Conservation (phyloP, 805 yeast species). For the Tetrapisispora nanseiensis region DNA sequence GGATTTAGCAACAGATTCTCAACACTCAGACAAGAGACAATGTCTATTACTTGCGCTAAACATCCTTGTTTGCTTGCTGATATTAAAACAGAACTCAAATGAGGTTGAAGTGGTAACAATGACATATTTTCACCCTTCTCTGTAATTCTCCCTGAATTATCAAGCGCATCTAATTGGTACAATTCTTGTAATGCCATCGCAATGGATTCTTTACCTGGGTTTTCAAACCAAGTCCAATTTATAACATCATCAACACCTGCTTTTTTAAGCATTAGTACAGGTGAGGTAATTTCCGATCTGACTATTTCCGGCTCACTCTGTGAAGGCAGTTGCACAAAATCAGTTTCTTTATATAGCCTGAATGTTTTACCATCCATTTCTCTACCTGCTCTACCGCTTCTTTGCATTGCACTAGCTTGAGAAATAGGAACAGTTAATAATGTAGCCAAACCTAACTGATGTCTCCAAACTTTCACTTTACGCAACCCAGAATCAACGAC, state of each 20-base stretch:
- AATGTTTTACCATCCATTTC: constrained; percentile 86
- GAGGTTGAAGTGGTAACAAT: constrained; percentile 84
- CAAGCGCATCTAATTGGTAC: constrained; percentile 68
- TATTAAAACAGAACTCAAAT: constrained; percentile 74
- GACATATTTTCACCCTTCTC: constrained; percentile 79
- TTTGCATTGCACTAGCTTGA: constrained; percentile 86
- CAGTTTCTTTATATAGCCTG: constrained; percentile 68
- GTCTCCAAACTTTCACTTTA: constrained; percentile 92
- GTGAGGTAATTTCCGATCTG: constrained; percentile 75
- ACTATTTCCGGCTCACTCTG: constrained; percentile 92
- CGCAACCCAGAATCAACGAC: constrained; percentile 90
- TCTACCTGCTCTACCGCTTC: constrained; percentile 99
- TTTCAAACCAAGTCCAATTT: constrained; percentile 87
- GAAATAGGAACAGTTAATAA: constrained; percentile 87
- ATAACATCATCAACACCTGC: constrained; percentile 76
- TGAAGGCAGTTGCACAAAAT: constrained; percentile 50
- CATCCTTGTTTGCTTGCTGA: constrained; percentile 51
- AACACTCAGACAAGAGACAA: constrained; percentile 86
- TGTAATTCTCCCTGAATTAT: constrained; percentile 69
- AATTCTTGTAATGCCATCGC: constrained; percentile 69
- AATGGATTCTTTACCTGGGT: constrained; percentile 74
- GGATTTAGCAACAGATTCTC: constrained; percentile 81
- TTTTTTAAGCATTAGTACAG: constrained; percentile 73
- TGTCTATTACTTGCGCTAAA: constrained; percentile 65
- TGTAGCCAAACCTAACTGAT: constrained; percentile 85